Percentiles rank a stretch among this genome's conserved stretches.
Evolutionary conservation across 2,329 filamentous ascomycete genomes (phyloP).

Genomic region (Monosporascus cannonballus): DNA sequence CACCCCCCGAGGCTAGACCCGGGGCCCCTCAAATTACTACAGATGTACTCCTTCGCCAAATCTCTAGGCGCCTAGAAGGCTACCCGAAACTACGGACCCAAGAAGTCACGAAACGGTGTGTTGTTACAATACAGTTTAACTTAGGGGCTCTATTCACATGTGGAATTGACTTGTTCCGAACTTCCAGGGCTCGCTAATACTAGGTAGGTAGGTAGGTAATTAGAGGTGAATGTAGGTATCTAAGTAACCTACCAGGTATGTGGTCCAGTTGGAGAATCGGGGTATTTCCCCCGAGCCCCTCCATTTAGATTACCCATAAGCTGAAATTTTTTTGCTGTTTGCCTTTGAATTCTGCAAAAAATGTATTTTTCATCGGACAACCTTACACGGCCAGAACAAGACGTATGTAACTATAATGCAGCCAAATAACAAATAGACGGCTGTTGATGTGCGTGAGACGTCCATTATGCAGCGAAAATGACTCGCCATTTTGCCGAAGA

Average conservation of each 20-base stretch:
- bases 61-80: background rate
- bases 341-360: no score
- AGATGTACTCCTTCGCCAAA: background rate
- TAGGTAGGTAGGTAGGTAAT: no score
- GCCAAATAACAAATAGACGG: background rate
- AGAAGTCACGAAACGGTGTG: background rate
- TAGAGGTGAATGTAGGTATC: no score
- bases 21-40: background rate
- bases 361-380: no score
- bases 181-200: no score
- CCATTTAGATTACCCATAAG: background rate
- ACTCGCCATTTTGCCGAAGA: background rate
- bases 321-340: no score
- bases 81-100: background rate
- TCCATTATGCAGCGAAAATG: background rate
- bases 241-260: no score
- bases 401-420: background rate
- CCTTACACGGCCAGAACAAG: background rate
- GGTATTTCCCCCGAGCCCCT: background rate
- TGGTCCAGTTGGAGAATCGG: no score
- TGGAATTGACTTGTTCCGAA: no score
- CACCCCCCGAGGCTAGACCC: background rate
- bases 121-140: no score
- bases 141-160: no score
- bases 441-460: background rate